Percentiles rank a stretch among this genome's conserved stretches.
These are phyloP conservation scores for Macrotyloma uniflorum DNA, from an alignment of 306 rosid species.

Conservation along the genomic window DNA sequence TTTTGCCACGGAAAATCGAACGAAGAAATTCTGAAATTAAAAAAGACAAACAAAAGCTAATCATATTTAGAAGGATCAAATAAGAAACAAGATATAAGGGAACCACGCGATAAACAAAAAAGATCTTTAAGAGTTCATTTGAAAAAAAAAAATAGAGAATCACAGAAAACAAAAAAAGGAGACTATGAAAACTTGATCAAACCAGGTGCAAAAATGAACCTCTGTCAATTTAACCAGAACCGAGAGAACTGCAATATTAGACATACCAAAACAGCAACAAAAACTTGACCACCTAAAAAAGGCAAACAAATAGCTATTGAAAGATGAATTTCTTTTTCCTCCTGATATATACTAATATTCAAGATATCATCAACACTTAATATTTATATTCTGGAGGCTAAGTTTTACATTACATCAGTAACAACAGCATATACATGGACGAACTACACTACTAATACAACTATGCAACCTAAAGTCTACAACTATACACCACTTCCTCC, in stretches of 20 bases:
- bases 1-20: not conserved
- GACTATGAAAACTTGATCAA: not conserved
- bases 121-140: not conserved
- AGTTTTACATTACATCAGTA: conserved; percentile 40
- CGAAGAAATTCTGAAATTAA: not conserved
- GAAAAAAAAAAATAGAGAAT: not conserved
- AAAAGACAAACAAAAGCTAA: not conserved
- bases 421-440: conserved; percentile 52
- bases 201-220: not conserved
- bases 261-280: not conserved
- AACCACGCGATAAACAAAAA: not conserved
- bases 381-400: conserved; percentile 41
- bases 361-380: conserved; percentile 51
- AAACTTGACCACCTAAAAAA: not conserved
- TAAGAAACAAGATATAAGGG: not conserved
- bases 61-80: not conserved
- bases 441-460: conserved; percentile 51
- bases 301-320: not conserved
- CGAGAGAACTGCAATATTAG: not conserved
- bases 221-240: not conserved
- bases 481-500: conserved; percentile 63
- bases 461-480: conserved; percentile 51
- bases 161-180: too few species aligned
- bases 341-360: not conserved
- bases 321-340: not conserved